Evolutionary conservation across 78 protist species (phyloP).

Genomic region (Dictyostelium brefeldianum): DNA sequence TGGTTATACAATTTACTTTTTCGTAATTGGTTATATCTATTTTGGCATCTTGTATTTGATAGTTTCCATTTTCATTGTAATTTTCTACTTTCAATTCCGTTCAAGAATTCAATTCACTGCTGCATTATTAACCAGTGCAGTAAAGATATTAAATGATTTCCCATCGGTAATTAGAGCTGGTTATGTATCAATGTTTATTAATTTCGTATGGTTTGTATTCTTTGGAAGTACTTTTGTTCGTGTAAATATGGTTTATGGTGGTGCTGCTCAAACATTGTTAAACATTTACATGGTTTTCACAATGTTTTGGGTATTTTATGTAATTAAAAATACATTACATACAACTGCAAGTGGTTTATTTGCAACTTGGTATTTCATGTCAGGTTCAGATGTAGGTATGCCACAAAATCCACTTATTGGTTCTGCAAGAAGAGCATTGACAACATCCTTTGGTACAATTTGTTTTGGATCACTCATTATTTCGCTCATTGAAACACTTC

Average conservation of each 20-base stretch:
- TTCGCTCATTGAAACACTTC: slow-evolving; percentile 65
- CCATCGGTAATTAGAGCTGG: slow-evolving; percentile 34
- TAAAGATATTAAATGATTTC: slow-evolving; percentile 24
- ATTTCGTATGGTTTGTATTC: slow-evolving; percentile 50
- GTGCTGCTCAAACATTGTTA: neutral
- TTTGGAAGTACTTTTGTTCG: neutral
- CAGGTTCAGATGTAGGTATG: slow-evolving; percentile 18
- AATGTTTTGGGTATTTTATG: slow-evolving; percentile 83
- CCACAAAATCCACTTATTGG: slow-evolving; percentile 60
- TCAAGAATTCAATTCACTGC: slow-evolving; percentile 57
- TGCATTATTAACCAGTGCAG: slow-evolving; percentile 27
- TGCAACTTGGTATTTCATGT: slow-evolving; percentile 88
- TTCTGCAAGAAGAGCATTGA: slow-evolving; percentile 72
- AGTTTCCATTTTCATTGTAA: neutral
- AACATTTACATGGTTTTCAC: slow-evolving; percentile 66
- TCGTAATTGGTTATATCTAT: neutral
- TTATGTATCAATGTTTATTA: slow-evolving; percentile 19
- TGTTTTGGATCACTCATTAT: slow-evolving; percentile 89
- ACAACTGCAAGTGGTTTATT: slow-evolving; percentile 79
- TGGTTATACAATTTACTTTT: slow-evolving; percentile 15
- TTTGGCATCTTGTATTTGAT: slow-evolving; percentile 26
- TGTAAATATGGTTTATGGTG: slow-evolving; percentile 6
- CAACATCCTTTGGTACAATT: slow-evolving; percentile 88
- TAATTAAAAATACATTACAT: slow-evolving; percentile 88
- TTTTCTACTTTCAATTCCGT: slow-evolving; percentile 30